Evolutionary conservation across 1,284 basidiomycete species (phyloP).

Genomic region (Moesziomyces globuligerus): DNA sequence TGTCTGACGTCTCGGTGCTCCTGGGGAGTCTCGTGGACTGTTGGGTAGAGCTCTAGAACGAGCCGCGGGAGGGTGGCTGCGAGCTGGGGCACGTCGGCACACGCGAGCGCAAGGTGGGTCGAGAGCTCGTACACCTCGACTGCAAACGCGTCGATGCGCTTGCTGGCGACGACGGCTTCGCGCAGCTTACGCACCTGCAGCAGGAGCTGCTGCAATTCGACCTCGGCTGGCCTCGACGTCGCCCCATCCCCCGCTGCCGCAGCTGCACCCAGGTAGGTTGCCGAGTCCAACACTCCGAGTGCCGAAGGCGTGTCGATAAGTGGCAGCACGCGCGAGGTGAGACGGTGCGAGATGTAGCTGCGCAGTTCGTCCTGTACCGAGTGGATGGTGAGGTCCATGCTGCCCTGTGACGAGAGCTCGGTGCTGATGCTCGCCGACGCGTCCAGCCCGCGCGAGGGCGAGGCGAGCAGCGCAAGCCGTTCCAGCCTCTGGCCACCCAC

Average conservation of each 20-base stretch:
- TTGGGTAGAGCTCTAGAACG: slow-evolving; percentile 23
- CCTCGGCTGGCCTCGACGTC: slow-evolving; percentile 12
- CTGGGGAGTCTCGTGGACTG: background rate
- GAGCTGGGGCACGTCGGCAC: slow-evolving; percentile 28
- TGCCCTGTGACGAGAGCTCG: slow-evolving; percentile 21
- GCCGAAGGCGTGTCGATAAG: background rate
- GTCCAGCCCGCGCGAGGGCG: slow-evolving; percentile 43
- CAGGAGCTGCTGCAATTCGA: slow-evolving; percentile 33
- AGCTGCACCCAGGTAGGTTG: slow-evolving; percentile 4
- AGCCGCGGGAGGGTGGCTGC: slow-evolving; percentile 24
- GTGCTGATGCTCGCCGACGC: slow-evolving; percentile 15
- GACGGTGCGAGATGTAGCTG: slow-evolving; percentile 32
- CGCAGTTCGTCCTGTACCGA: slow-evolving; percentile 28
- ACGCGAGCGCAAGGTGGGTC: slow-evolving; percentile 11
- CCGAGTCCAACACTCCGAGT: slow-evolving; percentile 2
- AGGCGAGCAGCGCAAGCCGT: slow-evolving; percentile 42
- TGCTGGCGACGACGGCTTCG: slow-evolving; percentile 35
- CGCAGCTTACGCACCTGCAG: slow-evolving; percentile 38
- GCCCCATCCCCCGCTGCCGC: background rate
- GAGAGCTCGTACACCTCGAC: slow-evolving; percentile 42
- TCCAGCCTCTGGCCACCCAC: slow-evolving; percentile 42
- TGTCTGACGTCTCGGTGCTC: background rate
- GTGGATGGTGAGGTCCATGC: slow-evolving; percentile 28
- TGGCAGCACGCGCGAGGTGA: slow-evolving; percentile 3
- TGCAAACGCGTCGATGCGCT: slow-evolving; percentile 26